Percentiles rank a stretch among this genome's conserved stretches.
These are phyloP conservation scores for Candida tallmaniae DNA, from an alignment of 805 yeast species.

Conservation along the genomic window DNA sequence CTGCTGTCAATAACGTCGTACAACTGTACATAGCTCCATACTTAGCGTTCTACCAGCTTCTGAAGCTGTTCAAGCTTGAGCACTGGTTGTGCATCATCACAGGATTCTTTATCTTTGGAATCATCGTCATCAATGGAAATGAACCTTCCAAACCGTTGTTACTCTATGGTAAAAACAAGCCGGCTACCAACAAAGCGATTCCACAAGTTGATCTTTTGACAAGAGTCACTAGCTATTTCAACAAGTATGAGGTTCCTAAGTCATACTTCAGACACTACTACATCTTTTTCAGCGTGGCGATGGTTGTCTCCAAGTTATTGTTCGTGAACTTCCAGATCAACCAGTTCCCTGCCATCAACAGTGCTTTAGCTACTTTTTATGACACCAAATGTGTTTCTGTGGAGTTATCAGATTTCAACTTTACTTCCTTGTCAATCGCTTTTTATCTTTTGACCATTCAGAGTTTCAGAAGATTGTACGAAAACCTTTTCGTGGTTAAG, in stretches of 20 bases:
- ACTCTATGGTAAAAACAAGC: conserved; percentile 12
- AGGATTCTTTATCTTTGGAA: conserved; percentile 1
- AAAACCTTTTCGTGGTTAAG: conserved; percentile 47
- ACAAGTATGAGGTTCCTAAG: conserved; percentile 53
- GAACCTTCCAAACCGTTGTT: conserved; percentile 5
- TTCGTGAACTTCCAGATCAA: conserved; percentile 4
- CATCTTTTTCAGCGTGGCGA: conserved; percentile 30
- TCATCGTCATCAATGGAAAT: conserved; percentile 9
- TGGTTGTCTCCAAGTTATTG: conserved; percentile 3
- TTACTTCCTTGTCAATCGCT: conserved; percentile 17
- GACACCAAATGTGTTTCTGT: conserved; percentile 1
- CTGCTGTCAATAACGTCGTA: neutral
- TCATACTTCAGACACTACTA: conserved; percentile 63
- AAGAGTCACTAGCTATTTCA: conserved; percentile 7
- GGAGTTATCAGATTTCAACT: conserved; percentile 5
- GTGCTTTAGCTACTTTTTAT: conserved; percentile 1
- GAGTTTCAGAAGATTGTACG: conserved; percentile 50
- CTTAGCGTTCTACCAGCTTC: conserved; percentile 1
- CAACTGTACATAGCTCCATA: conserved; percentile 3
- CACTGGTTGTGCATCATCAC: conserved; percentile 8
- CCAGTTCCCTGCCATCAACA: conserved; percentile 4
- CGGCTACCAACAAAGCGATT: neutral
- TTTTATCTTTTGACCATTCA: conserved; percentile 38
- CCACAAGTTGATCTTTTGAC: conserved; percentile 2
- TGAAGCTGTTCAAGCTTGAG: conserved; percentile 2